Base-by-base conservation (phyloP, 2,329 filamentous ascomycete genomes). In the Aschersonia sp. region DNA sequence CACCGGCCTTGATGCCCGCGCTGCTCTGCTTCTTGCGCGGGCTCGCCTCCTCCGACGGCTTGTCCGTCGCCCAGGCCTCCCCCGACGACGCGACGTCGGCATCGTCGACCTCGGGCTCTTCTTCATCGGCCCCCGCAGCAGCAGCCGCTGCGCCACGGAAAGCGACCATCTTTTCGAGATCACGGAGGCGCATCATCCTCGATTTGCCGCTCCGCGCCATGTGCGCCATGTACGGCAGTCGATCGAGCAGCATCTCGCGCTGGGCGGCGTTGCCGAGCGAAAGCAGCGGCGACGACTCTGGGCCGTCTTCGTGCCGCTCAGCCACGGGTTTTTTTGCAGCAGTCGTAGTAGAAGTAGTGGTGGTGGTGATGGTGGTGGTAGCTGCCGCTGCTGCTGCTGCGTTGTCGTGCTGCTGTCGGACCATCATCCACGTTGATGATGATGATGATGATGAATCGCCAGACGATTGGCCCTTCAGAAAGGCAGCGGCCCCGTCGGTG, bases 211-310 rank as follows among this genome's bases (percentile, higher is more conserved):
- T 59, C 12, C 72, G 68, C 2, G 67, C 63, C 57, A 96, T 85
- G 46, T 78, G 73, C 1, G 81, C 73, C 71, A 92, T 79, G 62
- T 94, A 97, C 0, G 92, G 92, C 0, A 98, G 72, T 7, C 87
- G 80, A 54, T 97, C 87, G 30, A 96, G 75, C 0, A 96, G 65
- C 68, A 92, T 74, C 61, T 90, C 86, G 42, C 73, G 74, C 37
- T 81, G 80, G 4, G 82, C 79, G 4, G 81, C 78, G 52, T 71
- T 80, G 42, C 82, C 81, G 2, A 82, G 71, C 0, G 78, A 76
- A 12, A 81, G 67, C 1, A 76, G 62, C 1, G 73, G 71, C 1
- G 62, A 47, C 1, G 59, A 48, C 0, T 58, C 49, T 12, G 56
- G 47, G 42, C 51, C 47, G 30, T 60, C 56, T 29, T 54, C 53